Conservation (phyloP, 345 rosid genomes). For the Populus euphratica region DNA sequence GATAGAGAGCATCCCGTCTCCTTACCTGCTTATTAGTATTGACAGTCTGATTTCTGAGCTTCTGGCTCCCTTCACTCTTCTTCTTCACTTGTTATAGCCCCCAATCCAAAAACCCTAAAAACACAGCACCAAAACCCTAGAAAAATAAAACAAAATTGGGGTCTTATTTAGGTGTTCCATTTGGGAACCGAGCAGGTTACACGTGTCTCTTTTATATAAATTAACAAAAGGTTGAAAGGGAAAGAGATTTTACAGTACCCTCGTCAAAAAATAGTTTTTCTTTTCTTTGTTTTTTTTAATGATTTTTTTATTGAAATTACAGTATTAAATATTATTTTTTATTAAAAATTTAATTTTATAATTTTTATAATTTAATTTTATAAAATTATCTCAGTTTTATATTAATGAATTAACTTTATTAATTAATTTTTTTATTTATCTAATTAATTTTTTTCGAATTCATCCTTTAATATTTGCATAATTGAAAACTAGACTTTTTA, state of each 20-base stretch:
- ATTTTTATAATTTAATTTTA: too few species aligned
- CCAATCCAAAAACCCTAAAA: neutral
- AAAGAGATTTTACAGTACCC: too few species aligned
- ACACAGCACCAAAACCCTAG: neutral
- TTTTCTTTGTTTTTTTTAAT: too few species aligned
- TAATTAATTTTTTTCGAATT: too few species aligned
- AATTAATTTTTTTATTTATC: fast-evolving
- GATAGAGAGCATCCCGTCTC: neutral
- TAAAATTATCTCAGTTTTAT: too few species aligned
- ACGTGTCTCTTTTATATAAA: neutral
- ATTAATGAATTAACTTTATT: too few species aligned
- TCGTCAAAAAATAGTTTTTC: too few species aligned
- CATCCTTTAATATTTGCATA: fast-evolving
- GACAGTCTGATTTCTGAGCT: neutral
- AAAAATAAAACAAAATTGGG: neutral
- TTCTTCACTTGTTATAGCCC: neutral
- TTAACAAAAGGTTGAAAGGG: too few species aligned
- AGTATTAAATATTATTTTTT: too few species aligned
- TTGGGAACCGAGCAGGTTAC: neutral
- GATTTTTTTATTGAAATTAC: too few species aligned
- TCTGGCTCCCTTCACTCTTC: neutral
- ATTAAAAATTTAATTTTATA: too few species aligned
- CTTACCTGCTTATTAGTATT: neutral
- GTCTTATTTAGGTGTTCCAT: neutral
- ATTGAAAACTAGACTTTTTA: too few species aligned